Evolutionary conservation across 1,284 basidiomycete species (phyloP), one percentile per base, ranked within the genome.

Genomic region (Pyrrhoderma lamaoense): DNA sequence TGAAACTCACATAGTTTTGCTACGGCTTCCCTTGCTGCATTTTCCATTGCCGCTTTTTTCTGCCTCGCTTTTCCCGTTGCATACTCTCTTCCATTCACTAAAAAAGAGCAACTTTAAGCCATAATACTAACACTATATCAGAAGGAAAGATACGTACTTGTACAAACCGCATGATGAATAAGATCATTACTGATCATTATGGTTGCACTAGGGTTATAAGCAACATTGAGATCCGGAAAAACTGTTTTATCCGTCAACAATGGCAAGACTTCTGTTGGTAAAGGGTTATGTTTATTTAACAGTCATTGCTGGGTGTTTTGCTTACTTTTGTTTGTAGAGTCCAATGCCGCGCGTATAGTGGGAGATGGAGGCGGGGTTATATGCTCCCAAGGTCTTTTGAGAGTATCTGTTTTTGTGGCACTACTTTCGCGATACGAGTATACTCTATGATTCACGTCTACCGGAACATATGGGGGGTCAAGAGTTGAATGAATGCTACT

Each of bases 1-100:
- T 16, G 9, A 3, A 39, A 25, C 52, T 35, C 19, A 48, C 52
- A 42, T 36, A 53, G 16, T 27, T 19, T 31, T 22, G 35, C 35
- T 11, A 52, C n/a, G 21, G 51, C 51, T n/a, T 2, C 27, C 3
- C 37, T 14, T 4, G 42, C 49, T 9, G 49, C 49, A 1, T 22
- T 48, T n/a, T 47, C 45, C 37, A 19, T 52, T 14, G 50, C 50
- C 31, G 36, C 37, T 40, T 22, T 36, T 40, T 48, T 18, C 21
- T 21, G 2, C 45, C 45, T 21, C 5, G 8, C 44, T 23, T 14
- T 22, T 11, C 44, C 44, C 11, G 11, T 16, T 37, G 11, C 16
- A 11, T 11, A 23, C 8, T 46, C 44, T 34, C 11, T 16, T 9
- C 35, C 35, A 16, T 37, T 37, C 35, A 37, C 35, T 37, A 16